Conservation (phyloP, 768 basidiomycete species). For the Galerina sulciceps region DNA sequence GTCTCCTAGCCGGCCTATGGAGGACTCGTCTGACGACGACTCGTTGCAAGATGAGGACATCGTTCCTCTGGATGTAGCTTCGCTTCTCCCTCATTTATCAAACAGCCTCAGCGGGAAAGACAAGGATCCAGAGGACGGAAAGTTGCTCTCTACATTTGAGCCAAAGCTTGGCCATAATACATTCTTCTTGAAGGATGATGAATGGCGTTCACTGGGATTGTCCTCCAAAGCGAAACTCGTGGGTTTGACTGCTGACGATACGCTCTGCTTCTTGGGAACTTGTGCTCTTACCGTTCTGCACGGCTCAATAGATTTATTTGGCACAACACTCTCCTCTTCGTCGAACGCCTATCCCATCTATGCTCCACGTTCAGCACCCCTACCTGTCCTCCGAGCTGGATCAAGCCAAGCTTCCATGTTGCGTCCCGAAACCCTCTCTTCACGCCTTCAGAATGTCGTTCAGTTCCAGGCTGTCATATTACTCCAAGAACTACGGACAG, state of each 20-base stretch:
- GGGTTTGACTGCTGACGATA: conserved; percentile 50
- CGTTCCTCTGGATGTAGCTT: conserved; percentile 17
- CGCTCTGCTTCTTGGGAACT: conserved; percentile 70
- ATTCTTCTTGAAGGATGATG: conserved; percentile 46
- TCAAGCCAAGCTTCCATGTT: conserved; percentile 3
- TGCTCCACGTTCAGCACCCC: conserved; percentile 79
- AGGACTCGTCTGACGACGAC: conserved; percentile 56
- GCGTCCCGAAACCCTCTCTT: conserved; percentile 7
- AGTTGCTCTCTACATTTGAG: conserved; percentile 51
- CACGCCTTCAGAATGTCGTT: conserved; percentile 13
- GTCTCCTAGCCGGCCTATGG: conserved; percentile 60
- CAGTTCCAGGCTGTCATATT: conserved; percentile 45
- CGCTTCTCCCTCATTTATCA: conserved; percentile 19
- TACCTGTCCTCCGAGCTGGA: conserved; percentile 51
- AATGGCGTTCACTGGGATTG: conserved; percentile 35
- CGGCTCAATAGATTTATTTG: conserved; percentile 63
- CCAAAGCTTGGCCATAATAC: conserved; percentile 49
- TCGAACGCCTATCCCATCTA: conserved; percentile 55
- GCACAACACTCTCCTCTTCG: conserved; percentile 51
- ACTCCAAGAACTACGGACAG: conserved; percentile 60
- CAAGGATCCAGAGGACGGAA: conserved; percentile 8
- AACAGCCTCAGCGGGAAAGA: neutral
- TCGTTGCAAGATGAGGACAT: conserved; percentile 26
- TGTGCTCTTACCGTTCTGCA: conserved; percentile 65
- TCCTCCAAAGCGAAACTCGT: conserved; percentile 40